Conservation (phyloP, 2,329 filamentous ascomycete genomes). For the Apiospora phragmitis region DNA sequence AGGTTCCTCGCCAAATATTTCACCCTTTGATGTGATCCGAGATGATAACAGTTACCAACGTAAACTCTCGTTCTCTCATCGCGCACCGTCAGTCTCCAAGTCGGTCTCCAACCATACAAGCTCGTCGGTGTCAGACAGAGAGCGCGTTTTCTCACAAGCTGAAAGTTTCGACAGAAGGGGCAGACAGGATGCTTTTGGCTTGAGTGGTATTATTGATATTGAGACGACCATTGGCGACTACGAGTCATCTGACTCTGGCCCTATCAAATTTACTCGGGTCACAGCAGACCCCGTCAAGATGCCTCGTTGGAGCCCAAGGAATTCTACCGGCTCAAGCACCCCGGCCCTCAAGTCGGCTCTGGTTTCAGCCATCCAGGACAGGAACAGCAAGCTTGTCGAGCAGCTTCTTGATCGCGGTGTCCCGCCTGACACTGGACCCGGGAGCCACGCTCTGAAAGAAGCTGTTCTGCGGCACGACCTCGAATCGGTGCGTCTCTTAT, state of each 20-base stretch:
- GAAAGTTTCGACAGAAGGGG: conserved; percentile 17
- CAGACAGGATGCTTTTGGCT: conserved; percentile 21
- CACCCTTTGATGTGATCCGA: conserved; percentile 17
- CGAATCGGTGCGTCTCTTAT: conserved; percentile 55
- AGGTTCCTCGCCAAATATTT: conserved; percentile 22
- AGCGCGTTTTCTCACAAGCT: conserved; percentile 20
- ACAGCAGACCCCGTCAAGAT: conserved; percentile 51
- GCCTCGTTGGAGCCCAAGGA: conserved; percentile 53
- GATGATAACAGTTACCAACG: conserved; percentile 14
- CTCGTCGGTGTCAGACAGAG: conserved; percentile 21
- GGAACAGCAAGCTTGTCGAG: conserved; percentile 57
- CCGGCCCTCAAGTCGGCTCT: conserved; percentile 49
- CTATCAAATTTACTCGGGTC: conserved; percentile 46
- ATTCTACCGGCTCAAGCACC: conserved; percentile 41
- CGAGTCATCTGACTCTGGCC: conserved; percentile 27
- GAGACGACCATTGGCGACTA: conserved; percentile 37
- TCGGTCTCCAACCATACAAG: conserved; percentile 25
- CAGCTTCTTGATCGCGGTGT: conserved; percentile 60
- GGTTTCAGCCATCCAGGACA: conserved; percentile 53
- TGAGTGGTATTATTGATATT: conserved; percentile 23
- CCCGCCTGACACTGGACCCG: conserved; percentile 47
- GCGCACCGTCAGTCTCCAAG: conserved; percentile 23
- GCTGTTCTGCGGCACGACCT: conserved; percentile 51
- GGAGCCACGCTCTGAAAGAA: conserved; percentile 52
- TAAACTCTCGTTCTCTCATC: conserved; percentile 10